Base-by-base conservation (phyloP, 164 flowering plant species). In the Tetracentron sinense region DNA sequence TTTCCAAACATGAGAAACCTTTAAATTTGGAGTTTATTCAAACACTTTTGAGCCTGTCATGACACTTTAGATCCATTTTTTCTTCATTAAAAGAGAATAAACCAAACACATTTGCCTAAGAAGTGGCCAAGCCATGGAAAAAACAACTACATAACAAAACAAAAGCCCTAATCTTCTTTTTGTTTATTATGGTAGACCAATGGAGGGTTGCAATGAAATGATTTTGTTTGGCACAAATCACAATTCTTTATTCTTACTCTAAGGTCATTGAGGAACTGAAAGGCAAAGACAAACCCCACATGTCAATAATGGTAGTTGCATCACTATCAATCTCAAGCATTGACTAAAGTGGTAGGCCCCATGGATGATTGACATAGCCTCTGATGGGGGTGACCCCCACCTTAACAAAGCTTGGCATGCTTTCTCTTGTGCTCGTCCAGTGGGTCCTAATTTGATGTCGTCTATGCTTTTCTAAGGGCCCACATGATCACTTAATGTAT, bases 201-300 rank as follows among this genome's bases (percentile, higher is more conserved):
- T 49, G 20, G 21, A n/a, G 28, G 20, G 63, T 72, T 51, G 71
- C 54, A 30, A 54, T 69, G 56, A 42, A 76, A 79, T 79, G 73
- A 79, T 79, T 72, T 65, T 76, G 83, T 79, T 80, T 44, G 35
- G 62, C 69, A 69, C 68, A 52, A 61, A 19, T 3, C 65, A 58
- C 66, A 31, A 33, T 42, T 55, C 16, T 38, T 50, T 23, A 19
- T 21, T 30, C 42, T 42, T 22, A 14, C 15, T n/a, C 7, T 23
- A 49, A 68, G n/a, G n/a, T 72, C 7, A 72, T 70, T 66, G 61
- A 71, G 42, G 38, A 52, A 56, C 28, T 63, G 62, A 42, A 65
- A 46, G 67, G 67, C 59, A 42, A 68, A 71, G 56, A 69, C 51
- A 58, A 68, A 62, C 49, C 44, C 38, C 65, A 72, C 19, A 19